phyloP scores from a whole-genome alignment of 371 early-diverging fungal genomes.

The Cokeromyces recurvatus region DNA sequence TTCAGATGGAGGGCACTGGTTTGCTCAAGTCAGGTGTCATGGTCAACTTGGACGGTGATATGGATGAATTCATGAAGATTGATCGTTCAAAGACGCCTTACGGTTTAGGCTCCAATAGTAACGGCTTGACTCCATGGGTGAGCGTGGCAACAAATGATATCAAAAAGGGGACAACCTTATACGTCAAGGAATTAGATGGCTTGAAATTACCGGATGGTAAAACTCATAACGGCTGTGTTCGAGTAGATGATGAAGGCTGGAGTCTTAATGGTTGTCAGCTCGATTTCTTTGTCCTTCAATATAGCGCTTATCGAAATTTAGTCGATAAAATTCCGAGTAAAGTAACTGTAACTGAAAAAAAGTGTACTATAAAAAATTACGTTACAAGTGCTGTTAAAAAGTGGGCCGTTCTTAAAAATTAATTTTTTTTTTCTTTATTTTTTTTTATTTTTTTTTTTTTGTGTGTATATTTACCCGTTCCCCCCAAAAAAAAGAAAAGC shows the following conservation, averaged over 20 bases:
- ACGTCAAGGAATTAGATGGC: slow-evolving; percentile 37
- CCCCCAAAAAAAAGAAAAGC: too few species aligned
- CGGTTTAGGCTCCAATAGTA: slow-evolving; percentile 17
- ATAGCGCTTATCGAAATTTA: slow-evolving; percentile 10
- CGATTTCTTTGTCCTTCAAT: slow-evolving; percentile 40
- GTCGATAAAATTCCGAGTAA: slow-evolving; percentile 12
- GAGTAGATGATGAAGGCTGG: slow-evolving; percentile 52
- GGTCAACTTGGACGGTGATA: slow-evolving; percentile 21
- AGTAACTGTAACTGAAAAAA: slow-evolving; percentile 9
- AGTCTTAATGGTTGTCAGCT: slow-evolving; percentile 43
- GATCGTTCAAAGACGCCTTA: slow-evolving; percentile 13
- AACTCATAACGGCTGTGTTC: slow-evolving; percentile 47
- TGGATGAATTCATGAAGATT: slow-evolving; percentile 13
- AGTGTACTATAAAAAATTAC: slow-evolving; percentile 17
- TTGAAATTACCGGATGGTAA: slow-evolving; percentile 41
- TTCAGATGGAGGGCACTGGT: slow-evolving; percentile 39
- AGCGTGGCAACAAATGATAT: slow-evolving; percentile 42
- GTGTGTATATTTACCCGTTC: too few species aligned
- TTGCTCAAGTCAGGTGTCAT: slow-evolving; percentile 22
- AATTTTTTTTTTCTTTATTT: too few species aligned
- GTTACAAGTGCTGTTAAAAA: slow-evolving; percentile 16
- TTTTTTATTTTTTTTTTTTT: too few species aligned
- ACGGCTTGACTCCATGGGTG: slow-evolving; percentile 34
- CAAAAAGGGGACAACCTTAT: slow-evolving; percentile 44
- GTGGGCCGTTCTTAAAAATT: slow-evolving; percentile 12